Evolutionary conservation across 805 yeast species (phyloP).

Genomic region (Saccharomyces mikatae): DNA sequence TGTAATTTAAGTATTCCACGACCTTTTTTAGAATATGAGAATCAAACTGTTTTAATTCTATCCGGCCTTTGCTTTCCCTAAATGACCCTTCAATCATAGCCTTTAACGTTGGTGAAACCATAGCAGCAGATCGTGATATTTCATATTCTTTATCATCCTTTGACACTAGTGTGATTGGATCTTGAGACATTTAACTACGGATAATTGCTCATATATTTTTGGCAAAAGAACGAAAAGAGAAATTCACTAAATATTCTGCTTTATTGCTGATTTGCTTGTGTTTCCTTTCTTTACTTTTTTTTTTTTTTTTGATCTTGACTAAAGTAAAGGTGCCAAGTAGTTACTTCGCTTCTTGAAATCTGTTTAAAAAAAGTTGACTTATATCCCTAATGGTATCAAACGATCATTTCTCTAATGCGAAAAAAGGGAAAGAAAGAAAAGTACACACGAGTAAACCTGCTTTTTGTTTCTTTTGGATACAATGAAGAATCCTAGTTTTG

Average conservation of each 20-base stretch:
- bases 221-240: too few species aligned
- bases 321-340: neutral
- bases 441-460: neutral
- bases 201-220: too few species aligned
- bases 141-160: conserved; percentile 60
- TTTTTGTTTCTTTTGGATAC: neutral
- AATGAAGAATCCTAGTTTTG: conserved; percentile 35
- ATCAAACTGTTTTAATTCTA: conserved; percentile 55
- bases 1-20: conserved; percentile 76
- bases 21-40: conserved; percentile 68
- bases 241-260: too few species aligned
- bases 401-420: neutral
- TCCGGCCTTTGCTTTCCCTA: conserved; percentile 51
- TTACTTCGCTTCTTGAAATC: neutral
- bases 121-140: conserved; percentile 66
- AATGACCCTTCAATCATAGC: conserved; percentile 50
- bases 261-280: neutral
- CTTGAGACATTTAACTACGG: neutral
- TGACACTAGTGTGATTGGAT: conserved; percentile 56
- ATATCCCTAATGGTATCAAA: neutral
- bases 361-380: neutral
- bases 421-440: neutral
- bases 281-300: neutral
- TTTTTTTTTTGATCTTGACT: neutral
- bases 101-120: conserved; percentile 55